Base-by-base conservation (phyloP, 2,329 filamentous ascomycete genomes). In the Didymella segeticola region DNA sequence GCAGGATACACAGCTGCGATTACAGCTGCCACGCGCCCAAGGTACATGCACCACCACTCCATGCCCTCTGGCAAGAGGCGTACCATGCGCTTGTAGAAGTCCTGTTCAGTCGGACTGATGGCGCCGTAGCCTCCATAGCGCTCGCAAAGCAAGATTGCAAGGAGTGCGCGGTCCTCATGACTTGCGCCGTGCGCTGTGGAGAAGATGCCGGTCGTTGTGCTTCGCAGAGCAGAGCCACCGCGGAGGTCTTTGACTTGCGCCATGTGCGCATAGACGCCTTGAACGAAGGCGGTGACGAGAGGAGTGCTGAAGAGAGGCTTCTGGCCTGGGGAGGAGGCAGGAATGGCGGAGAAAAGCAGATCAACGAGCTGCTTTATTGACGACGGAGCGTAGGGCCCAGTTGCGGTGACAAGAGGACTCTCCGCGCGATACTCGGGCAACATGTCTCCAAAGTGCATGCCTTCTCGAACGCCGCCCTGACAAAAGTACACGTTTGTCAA, bases 401-500 rank as follows among this genome's bases (percentile, higher is more conserved):
- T 89, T 1, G 85, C 86, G 0, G 85, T 83, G 10, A 85, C 75
- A 1, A 96, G 77, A 0, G 92, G 91, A 63, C 88, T 81, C 60
- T 84, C 81, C 43, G 86, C 83, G 48, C 89, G 84, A 14, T 89
- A 73, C 0, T 80, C 70, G 0, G 73, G 62, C 0, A 85, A 80
- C 10, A 96, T 81, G 56, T 82, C 86, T 74, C 89, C 86, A 76
- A 91, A 91, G 31, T 96, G 77, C 36, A 87, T 87, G 0, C 93
- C 93, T 74, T 96, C 92, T 33, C 92, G 82, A 57, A 96, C 93
- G 7, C 92, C 93, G 17, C 93, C 91, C 63, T 91, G 88, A 69
- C 91, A 96, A 75, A 96, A 97, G 1, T 88, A 88, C 2, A 93
- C 89, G 36, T 85, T 58, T 7, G 42, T 84, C 61, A 96, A 88